These are phyloP conservation scores for Metarhizium robertsii DNA, from an alignment of 2,329 filamentous ascomycete species.

Conservation along the genomic window DNA sequence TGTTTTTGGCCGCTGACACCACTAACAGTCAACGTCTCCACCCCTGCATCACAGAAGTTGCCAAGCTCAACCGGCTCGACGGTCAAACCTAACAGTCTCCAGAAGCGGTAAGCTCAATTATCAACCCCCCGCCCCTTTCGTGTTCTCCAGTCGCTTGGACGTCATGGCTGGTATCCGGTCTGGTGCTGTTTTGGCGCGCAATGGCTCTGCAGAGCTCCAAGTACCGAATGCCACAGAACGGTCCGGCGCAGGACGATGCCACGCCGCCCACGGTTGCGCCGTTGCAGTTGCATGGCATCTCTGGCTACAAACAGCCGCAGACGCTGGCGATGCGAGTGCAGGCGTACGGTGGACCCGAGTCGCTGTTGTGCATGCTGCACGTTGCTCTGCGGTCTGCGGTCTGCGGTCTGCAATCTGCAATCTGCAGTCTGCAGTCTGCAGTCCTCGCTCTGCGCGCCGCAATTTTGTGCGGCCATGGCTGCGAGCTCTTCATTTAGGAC, in stretches of 20 bases:
- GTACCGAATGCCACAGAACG: background rate
- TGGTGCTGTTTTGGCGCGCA: background rate
- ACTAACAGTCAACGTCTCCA: constrained; percentile 2
- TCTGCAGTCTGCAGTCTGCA: no score
- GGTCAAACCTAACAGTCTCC: background rate
- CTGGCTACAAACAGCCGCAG: background rate
- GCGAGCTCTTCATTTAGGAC: constrained; percentile 1
- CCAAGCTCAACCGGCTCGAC: background rate
- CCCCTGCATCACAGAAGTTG: background rate
- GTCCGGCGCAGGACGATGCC: background rate
- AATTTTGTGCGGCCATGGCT: background rate
- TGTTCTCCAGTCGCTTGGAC: background rate
- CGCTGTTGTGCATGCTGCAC: constrained; percentile 3
- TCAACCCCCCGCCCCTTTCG: background rate
- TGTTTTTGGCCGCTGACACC: constrained; percentile 6
- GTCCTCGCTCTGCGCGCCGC: background rate
- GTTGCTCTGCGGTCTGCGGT: background rate
- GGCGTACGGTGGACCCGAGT: background rate
- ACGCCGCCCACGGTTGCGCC: background rate
- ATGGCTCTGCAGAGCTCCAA: background rate
- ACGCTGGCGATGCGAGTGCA: background rate
- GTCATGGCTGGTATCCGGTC: background rate
- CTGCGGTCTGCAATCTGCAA: background rate
- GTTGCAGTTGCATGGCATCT: no score
- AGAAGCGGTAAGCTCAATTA: background rate